Evolutionary conservation across 495 filamentous ascomycete genomes (phyloP).

Genomic region (Achaetomiella virescens): DNA sequence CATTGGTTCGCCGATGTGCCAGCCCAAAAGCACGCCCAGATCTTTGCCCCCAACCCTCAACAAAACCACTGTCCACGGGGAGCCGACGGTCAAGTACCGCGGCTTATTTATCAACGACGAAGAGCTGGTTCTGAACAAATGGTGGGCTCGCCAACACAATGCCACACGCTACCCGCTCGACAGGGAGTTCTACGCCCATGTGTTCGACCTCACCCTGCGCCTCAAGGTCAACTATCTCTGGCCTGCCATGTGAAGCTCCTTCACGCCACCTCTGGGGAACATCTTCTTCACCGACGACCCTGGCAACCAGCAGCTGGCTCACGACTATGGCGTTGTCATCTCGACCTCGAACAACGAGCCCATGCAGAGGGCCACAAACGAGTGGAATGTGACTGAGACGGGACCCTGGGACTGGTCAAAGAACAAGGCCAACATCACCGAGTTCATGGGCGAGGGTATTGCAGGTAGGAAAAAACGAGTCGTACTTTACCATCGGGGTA

Average conservation of each 20-base stretch:
- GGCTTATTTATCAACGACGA: conserved; percentile 68
- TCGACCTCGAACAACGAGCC: conserved; percentile 59
- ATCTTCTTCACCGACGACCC: conserved; percentile 58
- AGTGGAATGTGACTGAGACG: conserved; percentile 43
- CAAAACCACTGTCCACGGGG: conserved; percentile 42
- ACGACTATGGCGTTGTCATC: conserved; percentile 60
- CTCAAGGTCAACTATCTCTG: conserved; percentile 60
- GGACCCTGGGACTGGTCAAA: conserved; percentile 56
- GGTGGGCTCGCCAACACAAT: conserved; percentile 21
- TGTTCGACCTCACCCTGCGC: conserved; percentile 58
- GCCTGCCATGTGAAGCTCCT: conserved; percentile 58
- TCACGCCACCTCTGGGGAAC: conserved; percentile 20
- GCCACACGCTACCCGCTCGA: conserved; percentile 38
- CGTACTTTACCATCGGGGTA: conserved; percentile 55
- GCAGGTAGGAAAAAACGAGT: conserved; percentile 49
- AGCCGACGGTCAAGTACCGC: conserved; percentile 57
- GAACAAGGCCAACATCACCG: conserved; percentile 46
- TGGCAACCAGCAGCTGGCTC: conserved; percentile 50
- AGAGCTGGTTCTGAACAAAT: conserved; percentile 45
- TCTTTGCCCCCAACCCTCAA: conserved; percentile 51
- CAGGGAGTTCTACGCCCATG: conserved; percentile 52
- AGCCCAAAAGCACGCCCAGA: conserved; percentile 37
- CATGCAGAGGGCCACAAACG: conserved; percentile 55
- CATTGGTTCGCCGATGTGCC: conserved; percentile 61
- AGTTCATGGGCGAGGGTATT: conserved; percentile 50